Evolutionary conservation across 352 stramenopile genomes (phyloP), one percentile per base, ranked within the genome.

Genomic region (Globisporangium recalcitrans): DNA sequence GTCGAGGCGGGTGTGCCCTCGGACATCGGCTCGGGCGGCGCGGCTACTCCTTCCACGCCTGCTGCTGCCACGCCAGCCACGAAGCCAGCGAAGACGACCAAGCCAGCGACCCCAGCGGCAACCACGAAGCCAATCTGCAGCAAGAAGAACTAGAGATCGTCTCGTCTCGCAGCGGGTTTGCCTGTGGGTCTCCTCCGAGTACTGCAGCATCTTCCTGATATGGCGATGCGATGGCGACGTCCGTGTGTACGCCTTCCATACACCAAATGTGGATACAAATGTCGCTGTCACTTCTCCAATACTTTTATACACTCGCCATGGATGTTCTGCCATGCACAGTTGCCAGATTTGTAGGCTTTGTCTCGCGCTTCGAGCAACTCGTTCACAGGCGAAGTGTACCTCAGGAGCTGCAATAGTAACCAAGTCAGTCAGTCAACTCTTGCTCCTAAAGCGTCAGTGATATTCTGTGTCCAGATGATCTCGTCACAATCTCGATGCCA

Each of bases 1-100:
- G 73, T 87, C 11, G 71, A 83, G 60, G 74, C 75, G 62, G 51
- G 51, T 4, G 19, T 56, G 3, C 51, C 51, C 16, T 8, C 51
- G 51, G 27, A 56, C 13, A 21, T 56, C 8, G 27, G 27, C 22
- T 31, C 49, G 14, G 68, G 64, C 42, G 70, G 63, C 57, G 54
- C 62, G 40, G 64, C 71, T 1, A 60, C 68, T 46, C 38, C 38
- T 46, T 46, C 38, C 38, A 46, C 16, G 27, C 27, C 71, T 1
- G 27, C 27, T 31, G 63, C 68, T 46, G 13, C 38, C 38, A 46
- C 16, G 38, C 16, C 38, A 21, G 21, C 38, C 38, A 46, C 19
- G 38, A 46, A 46, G 16, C 38, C 38, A 46, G 31, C n/a, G 7
- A 10, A 22, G 21, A 51, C 34, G 31, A 19, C 34, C 38, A 16